Conservation (phyloP, 495 filamentous ascomycete species). For the Penicillium verhagenii region DNA sequence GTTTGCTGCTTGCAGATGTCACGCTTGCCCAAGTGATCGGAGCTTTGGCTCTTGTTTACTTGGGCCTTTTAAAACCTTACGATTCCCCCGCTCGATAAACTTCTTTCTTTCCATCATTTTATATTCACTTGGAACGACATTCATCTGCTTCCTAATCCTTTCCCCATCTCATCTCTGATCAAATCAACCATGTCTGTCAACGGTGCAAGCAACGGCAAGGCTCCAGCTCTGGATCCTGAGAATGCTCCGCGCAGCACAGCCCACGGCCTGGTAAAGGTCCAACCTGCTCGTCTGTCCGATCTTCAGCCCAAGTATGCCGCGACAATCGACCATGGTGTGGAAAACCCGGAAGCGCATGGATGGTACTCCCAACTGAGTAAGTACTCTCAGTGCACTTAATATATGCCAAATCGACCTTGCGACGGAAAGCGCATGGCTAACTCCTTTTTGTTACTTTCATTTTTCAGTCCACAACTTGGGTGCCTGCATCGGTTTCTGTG, state of each 20-base stretch:
- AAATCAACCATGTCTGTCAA: conserved; percentile 29
- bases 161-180: background rate
- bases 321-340: conserved; percentile 61
- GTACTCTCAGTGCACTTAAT: no score
- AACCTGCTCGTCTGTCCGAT: conserved; percentile 78
- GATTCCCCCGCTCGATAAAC: no score
- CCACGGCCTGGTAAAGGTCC: conserved; percentile 64
- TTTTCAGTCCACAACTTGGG: conserved; percentile 72
- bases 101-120: background rate
- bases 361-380: conserved; percentile 91
- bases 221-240: conserved; percentile 27
- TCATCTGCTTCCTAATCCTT: background rate
- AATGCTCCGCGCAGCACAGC: conserved; percentile 9
- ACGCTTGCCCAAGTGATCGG: background rate
- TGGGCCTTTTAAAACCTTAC: conserved; percentile 8
- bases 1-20: background rate
- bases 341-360: conserved; percentile 70
- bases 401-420: no score
- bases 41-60: no score
- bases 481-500: conserved; percentile 70
- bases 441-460: background rate
- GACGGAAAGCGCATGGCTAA: conserved; percentile 1
- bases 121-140: background rate
- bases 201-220: conserved; percentile 41
- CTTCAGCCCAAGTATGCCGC: conserved; percentile 88